Base-by-base conservation (phyloP, 106 monocot genomes). In the Platanthera zijinensis region DNA sequence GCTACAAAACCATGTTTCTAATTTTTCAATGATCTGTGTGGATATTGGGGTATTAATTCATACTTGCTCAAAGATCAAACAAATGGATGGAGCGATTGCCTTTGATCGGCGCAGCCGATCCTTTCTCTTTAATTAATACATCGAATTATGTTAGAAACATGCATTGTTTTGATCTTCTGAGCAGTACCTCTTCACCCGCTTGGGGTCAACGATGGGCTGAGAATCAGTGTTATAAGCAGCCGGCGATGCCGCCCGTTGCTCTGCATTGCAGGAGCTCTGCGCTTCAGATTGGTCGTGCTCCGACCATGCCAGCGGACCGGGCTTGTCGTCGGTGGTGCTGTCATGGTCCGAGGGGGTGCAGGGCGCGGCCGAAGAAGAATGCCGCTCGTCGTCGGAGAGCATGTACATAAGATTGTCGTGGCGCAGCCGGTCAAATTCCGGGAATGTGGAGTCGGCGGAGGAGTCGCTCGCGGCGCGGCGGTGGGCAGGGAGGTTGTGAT, bases 321-420 rank as follows among this genome's bases (percentile, higher is more conserved):
- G 45, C 79, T 80, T 82, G 57, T 89, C 89, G 2, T 87, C 87
- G 45, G 78, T 84, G 50, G 57, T 62, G 80, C 85, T 86, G 47
- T 84, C 84, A 69, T 80, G 73, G 13, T 85, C 82, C 1, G 87
- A 86, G 57, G 75, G 84, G 22, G 84, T 53, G 18, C 86, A 80
- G 3, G 82, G 51, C 52, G 4, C 19, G 18, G 52, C 4, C 72
- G 67, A 50, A 6, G 56, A 22, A 19, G 63, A 18, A 8, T 25
- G 21, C 17, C 22, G 5, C 13, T 25, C 21, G 75, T 80, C 84
- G 76, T 89, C 80, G 18, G 90, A 81, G 88, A 95, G 88, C 95
- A 95, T 90, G 25, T 89, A 95, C 88, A 90, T 86, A 80, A 92
- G 86, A 78, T 92, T 89, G 47, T 95, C 90, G 32, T 92, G 92